Evolutionary conservation across 208 protist genomes (phyloP).

Genomic region (Crithidia mellificae): DNA sequence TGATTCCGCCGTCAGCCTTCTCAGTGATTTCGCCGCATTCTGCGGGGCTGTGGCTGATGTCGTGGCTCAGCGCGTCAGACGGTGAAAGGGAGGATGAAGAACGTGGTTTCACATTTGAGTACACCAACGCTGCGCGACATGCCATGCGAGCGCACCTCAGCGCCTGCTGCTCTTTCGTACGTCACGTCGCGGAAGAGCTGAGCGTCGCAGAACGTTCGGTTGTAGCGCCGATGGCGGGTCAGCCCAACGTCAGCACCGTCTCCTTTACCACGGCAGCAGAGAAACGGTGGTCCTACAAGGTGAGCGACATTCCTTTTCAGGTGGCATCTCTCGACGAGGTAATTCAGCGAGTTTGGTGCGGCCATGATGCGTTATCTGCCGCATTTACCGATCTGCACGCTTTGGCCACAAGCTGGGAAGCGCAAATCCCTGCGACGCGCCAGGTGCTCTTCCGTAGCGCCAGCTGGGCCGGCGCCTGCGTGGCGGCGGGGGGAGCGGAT

Average conservation of each 20-base stretch:
- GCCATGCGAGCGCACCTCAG: slow-evolving; percentile 24
- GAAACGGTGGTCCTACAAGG: not conserved
- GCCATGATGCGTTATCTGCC: not conserved
- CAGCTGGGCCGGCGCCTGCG: slow-evolving; percentile 28
- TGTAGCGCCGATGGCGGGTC: not conserved
- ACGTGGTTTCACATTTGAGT: not conserved
- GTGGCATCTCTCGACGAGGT: slow-evolving; percentile 4
- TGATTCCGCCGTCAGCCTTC: not conserved
- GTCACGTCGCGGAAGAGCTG: not conserved
- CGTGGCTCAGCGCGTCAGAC: not conserved
- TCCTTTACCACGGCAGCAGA: not conserved
- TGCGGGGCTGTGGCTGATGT: not conserved
- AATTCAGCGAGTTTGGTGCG: not conserved
- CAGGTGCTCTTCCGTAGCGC: slow-evolving; percentile 22
- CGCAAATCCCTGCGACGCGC: not conserved
- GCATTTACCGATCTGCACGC: not conserved
- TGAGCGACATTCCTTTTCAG: not conserved
- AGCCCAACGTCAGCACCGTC: not conserved
- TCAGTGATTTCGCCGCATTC: not conserved
- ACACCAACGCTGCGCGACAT: slow-evolving; percentile 1
- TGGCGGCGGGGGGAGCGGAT: slow-evolving; percentile 19
- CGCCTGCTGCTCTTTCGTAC: slow-evolving; percentile 20
- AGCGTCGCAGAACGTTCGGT: not conserved
- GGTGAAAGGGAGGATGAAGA: not conserved
- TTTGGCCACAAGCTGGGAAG: not conserved